Evolutionary conservation across 805 yeast species (phyloP), one percentile per base, ranked within the genome.

Genomic region (Tetrapisispora iriomotensis): DNA sequence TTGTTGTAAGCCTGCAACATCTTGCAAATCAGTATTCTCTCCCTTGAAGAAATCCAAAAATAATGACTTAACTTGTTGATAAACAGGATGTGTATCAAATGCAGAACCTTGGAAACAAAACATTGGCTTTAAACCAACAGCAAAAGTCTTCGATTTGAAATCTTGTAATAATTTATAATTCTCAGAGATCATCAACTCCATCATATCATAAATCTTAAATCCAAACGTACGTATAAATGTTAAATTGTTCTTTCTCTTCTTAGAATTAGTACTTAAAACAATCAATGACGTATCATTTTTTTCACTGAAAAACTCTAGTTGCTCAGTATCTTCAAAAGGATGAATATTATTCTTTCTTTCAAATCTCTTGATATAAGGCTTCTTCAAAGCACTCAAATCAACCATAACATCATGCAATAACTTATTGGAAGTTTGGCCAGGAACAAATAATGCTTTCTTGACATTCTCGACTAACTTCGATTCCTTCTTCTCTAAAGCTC

Each of bases 1-100:
- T 59, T 85, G 83, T 63, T 92, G 97, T 49, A 92, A 70, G 36
- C 96, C 96, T 2, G 96, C 94, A 33, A 90, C 94, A 60, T 92
- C 98, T 56, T 86, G 87, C 53, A 82, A 67, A 42, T 76, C 80
- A 19, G 87, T 77, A 39, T 72, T 77, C 49, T 83, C 86, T 34
- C 87, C 97, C 50, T 94, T 72, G 72, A 80, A 92, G 60, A 92
- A 82, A 63, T 92, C 98, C 48, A 92, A 55, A 54, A 92, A 87
- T 48, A 88, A 68, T 0, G 96, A 86, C 65, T 90, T 90, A 47
- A 87, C 57, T 45, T 88, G 96, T 60, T 72, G 75, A 64, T 72
- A 88, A 20, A 80, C 79, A 22, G 96, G 95, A 56, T 90, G 86
- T 10, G 79, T 70, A 49, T 92, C 97, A 54, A 92, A 92, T 8